Base-by-base conservation (phyloP, 1,284 basidiomycete genomes). In the Schizopora paradoxa region DNA sequence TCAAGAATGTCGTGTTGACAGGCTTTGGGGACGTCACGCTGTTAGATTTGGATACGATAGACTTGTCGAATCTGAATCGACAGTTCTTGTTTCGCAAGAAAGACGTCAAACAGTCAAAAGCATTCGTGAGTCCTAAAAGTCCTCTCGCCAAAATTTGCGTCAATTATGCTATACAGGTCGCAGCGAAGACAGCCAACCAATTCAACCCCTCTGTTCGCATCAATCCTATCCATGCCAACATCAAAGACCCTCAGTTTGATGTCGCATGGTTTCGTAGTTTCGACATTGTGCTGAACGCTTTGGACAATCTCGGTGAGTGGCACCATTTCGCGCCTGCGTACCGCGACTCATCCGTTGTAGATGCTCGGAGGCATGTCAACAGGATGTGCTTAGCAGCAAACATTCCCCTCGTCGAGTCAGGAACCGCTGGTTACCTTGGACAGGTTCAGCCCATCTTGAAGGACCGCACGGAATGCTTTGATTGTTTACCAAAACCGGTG, bases 1-100 rank as follows among this genome's bases (percentile, higher is more conserved):
- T 99, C 56, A 99, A 99, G 70, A 97, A 98, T 63, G 77, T 98
- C 47, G 94, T 96, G 19, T 69, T 95, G 38, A 86, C 90, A 4
- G 95, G 95, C 16, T 96, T 98, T 56, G 87, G 86, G 25, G 74
- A 92, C 58, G 93, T 98, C 53, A 94, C 95, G 0, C 70, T 93
- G 57, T 77, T 99, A 54, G 96, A 99, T 68, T 75, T 99, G 50
- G 96, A 99, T 68, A 99, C 95, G 5, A 99, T 99, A 65, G 96
- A 99, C 74, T 76, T 99, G 25, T 97, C 93, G 43, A 99, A 99
- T 63, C 73, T 99, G 43, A 99, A 99, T 62, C 80, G 96, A 18
- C 96, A 99, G 61, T 99, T 99, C 66, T 72, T 99, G 29, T 99
- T 99, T 68, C 82, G 83, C 53, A 98, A 98, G 68, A 94, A 94